phyloP scores from a whole-genome alignment of 2,329 filamentous ascomycete genomes.

The Uncinocarpus reesii region DNA sequence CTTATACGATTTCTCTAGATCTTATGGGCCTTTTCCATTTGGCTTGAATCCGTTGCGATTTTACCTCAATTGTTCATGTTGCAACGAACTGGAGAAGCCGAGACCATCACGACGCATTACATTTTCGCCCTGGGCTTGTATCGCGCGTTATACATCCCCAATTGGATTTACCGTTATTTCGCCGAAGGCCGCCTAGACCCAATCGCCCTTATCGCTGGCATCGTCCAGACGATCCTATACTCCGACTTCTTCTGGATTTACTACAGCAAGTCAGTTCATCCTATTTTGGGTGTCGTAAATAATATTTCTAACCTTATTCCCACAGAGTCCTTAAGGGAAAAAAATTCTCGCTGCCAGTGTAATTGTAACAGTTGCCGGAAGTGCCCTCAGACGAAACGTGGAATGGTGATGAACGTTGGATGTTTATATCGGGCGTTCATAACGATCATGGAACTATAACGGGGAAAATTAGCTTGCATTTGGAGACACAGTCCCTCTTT shows the following conservation, averaged over 20 bases:
- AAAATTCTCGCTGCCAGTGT: constrained; percentile 79
- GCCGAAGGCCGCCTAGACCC: constrained; percentile 71
- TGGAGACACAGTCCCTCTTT: background rate
- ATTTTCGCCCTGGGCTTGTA: constrained; percentile 87
- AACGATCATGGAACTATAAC: background rate
- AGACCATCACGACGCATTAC: constrained; percentile 99
- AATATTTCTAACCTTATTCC: background rate
- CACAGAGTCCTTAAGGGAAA: constrained; percentile 64
- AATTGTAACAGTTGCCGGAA: constrained; percentile 25
- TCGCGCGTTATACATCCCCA: constrained; percentile 91
- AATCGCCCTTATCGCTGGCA: constrained; percentile 77
- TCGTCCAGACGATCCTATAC: constrained; percentile 90
- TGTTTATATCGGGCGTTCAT: background rate
- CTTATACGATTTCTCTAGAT: constrained; percentile 45
- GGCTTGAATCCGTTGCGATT: constrained; percentile 94
- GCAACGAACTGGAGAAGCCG: constrained; percentile 91
- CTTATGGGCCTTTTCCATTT: constrained; percentile 95
- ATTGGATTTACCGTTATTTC: constrained; percentile 91
- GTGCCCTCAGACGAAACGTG: background rate
- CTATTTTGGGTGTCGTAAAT: background rate
- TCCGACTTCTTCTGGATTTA: constrained; percentile 99
- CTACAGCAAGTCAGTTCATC: constrained; percentile 67
- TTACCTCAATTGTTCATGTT: constrained; percentile 97
- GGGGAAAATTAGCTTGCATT: background rate
- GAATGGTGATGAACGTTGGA: background rate